Conservation (phyloP, 2,329 filamentous ascomycete species). For the Colletotrichum sansevieriae region DNA sequence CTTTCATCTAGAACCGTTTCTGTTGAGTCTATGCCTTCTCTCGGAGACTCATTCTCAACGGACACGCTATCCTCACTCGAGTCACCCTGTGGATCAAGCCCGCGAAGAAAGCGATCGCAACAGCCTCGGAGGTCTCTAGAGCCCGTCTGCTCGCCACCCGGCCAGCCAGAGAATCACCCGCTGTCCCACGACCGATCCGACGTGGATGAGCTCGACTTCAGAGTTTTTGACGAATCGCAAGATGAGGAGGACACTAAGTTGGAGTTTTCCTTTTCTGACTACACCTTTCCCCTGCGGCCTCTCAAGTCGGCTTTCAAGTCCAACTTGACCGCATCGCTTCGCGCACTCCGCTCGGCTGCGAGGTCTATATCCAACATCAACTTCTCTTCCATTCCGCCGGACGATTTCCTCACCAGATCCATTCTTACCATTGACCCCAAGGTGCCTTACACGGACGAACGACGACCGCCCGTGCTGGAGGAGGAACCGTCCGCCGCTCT, state of each 20-base stretch:
- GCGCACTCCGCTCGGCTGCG: constrained; percentile 73
- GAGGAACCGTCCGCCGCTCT: constrained; percentile 76
- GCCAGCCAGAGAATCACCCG: constrained; percentile 65
- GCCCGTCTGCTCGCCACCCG: constrained; percentile 67
- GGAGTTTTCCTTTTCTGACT: constrained; percentile 47
- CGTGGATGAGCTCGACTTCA: constrained; percentile 60
- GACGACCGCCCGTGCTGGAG: constrained; percentile 71
- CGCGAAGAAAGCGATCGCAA: constrained; percentile 50
- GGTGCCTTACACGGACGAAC: constrained; percentile 76
- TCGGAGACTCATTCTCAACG: constrained; percentile 67
- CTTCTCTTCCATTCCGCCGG: constrained; percentile 72
- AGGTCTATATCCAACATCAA: constrained; percentile 74
- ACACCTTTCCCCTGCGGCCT: constrained; percentile 59
- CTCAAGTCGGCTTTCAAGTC: constrained; percentile 74
- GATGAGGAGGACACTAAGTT: constrained; percentile 51
- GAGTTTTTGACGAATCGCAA: constrained; percentile 44
- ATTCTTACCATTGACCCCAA: constrained; percentile 76
- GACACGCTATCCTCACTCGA: constrained; percentile 63
- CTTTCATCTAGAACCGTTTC: constrained; percentile 69
- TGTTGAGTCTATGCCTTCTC: constrained; percentile 71
- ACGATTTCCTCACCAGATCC: constrained; percentile 76
- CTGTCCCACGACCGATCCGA: constrained; percentile 64
- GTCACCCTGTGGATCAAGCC: constrained; percentile 59
- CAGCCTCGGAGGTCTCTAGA: constrained; percentile 64
- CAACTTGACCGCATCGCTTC: constrained; percentile 75